phyloP scores from a whole-genome alignment of 2,329 filamentous ascomycete species.

The Tolypocladium ophioglossoides region DNA sequence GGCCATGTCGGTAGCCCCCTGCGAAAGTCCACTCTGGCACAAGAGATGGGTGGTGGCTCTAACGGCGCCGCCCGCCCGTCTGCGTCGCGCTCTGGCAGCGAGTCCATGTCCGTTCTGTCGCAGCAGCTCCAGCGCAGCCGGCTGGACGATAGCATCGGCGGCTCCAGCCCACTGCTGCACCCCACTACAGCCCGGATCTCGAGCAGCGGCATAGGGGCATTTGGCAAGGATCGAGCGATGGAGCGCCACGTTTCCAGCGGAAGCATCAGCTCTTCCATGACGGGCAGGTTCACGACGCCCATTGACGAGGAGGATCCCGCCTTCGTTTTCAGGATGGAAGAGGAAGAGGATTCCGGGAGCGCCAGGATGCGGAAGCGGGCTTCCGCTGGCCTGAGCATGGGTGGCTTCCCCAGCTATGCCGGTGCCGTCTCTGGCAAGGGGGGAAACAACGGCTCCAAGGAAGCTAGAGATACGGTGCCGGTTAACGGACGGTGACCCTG shows the following conservation, averaged over 20 bases:
- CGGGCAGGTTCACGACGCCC: slow-evolving; percentile 50
- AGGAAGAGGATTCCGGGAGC: slow-evolving; percentile 42
- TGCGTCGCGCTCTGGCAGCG: slow-evolving; percentile 29
- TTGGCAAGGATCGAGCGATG: slow-evolving; percentile 30
- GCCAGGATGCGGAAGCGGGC: slow-evolving; percentile 36
- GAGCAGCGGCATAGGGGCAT: slow-evolving; percentile 26
- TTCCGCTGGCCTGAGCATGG: slow-evolving; percentile 31
- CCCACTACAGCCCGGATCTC: slow-evolving; percentile 33
- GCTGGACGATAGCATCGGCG: slow-evolving; percentile 34
- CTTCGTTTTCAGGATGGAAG: slow-evolving; percentile 57
- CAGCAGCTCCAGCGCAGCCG: slow-evolving; percentile 53
- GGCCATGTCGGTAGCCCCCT: slow-evolving; percentile 57
- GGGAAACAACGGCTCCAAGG: slow-evolving; percentile 16
- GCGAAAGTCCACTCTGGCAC: slow-evolving; percentile 50
- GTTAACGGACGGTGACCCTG: slow-evolving; percentile 20
- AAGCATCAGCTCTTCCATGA: slow-evolving; percentile 43
- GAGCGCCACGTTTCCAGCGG: slow-evolving; percentile 51
- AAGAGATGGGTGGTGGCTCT: slow-evolving; percentile 33
- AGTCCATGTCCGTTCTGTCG: slow-evolving; percentile 47
- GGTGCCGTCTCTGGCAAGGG: slow-evolving; percentile 20
- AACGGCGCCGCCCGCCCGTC: slow-evolving; percentile 24
- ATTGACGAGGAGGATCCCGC: slow-evolving; percentile 56
- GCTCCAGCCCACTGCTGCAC: slow-evolving; percentile 38
- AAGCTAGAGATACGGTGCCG: slow-evolving; percentile 15
- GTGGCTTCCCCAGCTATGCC: slow-evolving; percentile 31